Evolutionary conservation across 768 basidiomycete genomes (phyloP).

Genomic region (Neoboletus brunneissimus): DNA sequence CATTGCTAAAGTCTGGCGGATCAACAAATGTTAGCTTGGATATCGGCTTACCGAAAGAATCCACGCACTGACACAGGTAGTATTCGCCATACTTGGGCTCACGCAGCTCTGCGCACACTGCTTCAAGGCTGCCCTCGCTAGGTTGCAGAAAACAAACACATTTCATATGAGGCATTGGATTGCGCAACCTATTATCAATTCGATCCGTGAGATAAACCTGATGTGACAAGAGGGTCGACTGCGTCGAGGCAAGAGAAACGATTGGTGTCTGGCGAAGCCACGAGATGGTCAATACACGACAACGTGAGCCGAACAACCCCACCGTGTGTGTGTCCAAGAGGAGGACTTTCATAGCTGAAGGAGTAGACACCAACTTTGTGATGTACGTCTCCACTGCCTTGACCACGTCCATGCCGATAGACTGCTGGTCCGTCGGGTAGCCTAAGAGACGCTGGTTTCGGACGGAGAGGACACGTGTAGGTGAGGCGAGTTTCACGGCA

Average conservation of each 20-base stretch:
- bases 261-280: conserved; percentile 76
- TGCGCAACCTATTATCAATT: conserved; percentile 90
- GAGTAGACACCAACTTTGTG: conserved; percentile 80
- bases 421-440: neutral
- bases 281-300: neutral
- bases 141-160: conserved; percentile 92
- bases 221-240: conserved; percentile 88
- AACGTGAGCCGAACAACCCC: conserved; percentile 22
- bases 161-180: conserved; percentile 94
- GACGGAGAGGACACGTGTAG: neutral
- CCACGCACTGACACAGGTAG: conserved; percentile 96
- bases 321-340: conserved; percentile 94
- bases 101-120: conserved; percentile 77
- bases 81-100: conserved; percentile 97
- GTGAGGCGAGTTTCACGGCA: neutral
- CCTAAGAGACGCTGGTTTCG: neutral
- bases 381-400: conserved; percentile 96
- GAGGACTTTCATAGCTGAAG: conserved; percentile 91
- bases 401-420: conserved; percentile 79
- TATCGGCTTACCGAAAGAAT: conserved; percentile 34
- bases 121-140: conserved; percentile 77
- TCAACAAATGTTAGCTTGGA: conserved; percentile 15
- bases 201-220: conserved; percentile 98
- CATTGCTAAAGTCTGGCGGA: conserved; percentile 87
- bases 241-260: conserved; percentile 90